Base-by-base conservation (phyloP, 192 early-diverging fungal species). In the Umbelopsis sp. region DNA sequence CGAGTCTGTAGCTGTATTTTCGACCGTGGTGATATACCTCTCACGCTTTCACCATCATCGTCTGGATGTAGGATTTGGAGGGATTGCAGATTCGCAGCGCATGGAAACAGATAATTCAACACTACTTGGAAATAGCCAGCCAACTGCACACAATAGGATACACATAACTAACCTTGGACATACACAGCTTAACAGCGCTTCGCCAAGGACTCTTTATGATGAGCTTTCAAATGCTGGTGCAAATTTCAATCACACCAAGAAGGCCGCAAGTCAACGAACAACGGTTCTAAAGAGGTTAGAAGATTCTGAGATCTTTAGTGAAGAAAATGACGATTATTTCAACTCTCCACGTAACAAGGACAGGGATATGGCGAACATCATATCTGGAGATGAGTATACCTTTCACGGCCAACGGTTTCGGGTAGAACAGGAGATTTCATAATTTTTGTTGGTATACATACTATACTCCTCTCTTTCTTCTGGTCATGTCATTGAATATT, bases 361-460 rank as follows among this genome's bases (percentile, higher is more conserved):
- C 16, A n/a, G 5, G 14, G 4, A 49, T 49, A 14, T 26, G 16
- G 20, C 56, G 2, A 62, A 62, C 11, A 62, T 62, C 31, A 62
- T 62, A 62, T 20, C 56, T 34, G 56, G 56, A 14, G 56, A 62
- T 31, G 56, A 62, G 56, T 62, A 62, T 32, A 62, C 56, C 34
- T 62, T 62, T 3, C 56, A 62, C 4, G 56, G 56, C 29, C 56
- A 62, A 34, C 56, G 56, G 10, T 62, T 62, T 31, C 56, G 56
- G 56, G n/a, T 62, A 62, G 56, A 62, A 62, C 29, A 62, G 29
- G 31, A 22, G 7, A 32, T 34, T 31, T 29, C 16, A 53, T 62
- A 14, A 34, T n/a, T 17, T 20, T 62, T 34, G 16, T 34, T 52
- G 1, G 22, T 54, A n/a, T 1, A 25, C n/a, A 25, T 4, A 25